These are phyloP conservation scores for Pythium brassicae DNA, from an alignment of 352 stramenopile genomes.

Conservation along the genomic window DNA sequence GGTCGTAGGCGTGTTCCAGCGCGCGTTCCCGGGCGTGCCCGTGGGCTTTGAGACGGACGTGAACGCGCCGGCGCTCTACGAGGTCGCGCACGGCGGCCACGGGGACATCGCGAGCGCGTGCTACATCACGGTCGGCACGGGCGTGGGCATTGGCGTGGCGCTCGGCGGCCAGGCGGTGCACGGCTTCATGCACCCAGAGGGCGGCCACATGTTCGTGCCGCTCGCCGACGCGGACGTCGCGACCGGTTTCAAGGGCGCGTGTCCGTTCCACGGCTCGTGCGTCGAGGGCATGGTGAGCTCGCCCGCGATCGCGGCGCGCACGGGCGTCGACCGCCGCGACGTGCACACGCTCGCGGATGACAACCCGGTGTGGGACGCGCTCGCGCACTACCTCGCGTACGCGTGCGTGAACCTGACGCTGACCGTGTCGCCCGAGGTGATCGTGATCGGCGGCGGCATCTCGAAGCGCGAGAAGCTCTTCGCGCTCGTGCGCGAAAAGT, in stretches of 20 bases:
- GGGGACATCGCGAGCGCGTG: slow-evolving; percentile 71
- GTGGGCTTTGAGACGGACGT: slow-evolving; percentile 97
- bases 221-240: slow-evolving; percentile 68
- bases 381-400: slow-evolving; percentile 94
- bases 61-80: slow-evolving; percentile 95
- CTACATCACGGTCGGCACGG: slow-evolving; percentile 97
- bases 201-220: slow-evolving; percentile 77
- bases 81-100: slow-evolving; percentile 85
- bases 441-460: slow-evolving; percentile 95
- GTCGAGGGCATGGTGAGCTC: slow-evolving; percentile 92
- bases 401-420: slow-evolving; percentile 94
- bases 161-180: slow-evolving; percentile 90
- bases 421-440: slow-evolving; percentile 90
- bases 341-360: slow-evolving; percentile 81
- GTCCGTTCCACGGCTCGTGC: slow-evolving; percentile 89
- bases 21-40: slow-evolving; percentile 61
- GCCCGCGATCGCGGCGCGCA: slow-evolving; percentile 87
- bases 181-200: slow-evolving; percentile 95
- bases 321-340: slow-evolving; percentile 63
- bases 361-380: slow-evolving; percentile 90
- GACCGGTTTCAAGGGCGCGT: slow-evolving; percentile 74
- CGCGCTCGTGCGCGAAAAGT: slow-evolving; percentile 75
- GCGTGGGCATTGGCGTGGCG: slow-evolving; percentile 93
- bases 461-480: slow-evolving; percentile 89
- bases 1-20: slow-evolving; percentile 68